Conservation (phyloP, 73 alveolate species). For the Effrenium voratum region DNA sequence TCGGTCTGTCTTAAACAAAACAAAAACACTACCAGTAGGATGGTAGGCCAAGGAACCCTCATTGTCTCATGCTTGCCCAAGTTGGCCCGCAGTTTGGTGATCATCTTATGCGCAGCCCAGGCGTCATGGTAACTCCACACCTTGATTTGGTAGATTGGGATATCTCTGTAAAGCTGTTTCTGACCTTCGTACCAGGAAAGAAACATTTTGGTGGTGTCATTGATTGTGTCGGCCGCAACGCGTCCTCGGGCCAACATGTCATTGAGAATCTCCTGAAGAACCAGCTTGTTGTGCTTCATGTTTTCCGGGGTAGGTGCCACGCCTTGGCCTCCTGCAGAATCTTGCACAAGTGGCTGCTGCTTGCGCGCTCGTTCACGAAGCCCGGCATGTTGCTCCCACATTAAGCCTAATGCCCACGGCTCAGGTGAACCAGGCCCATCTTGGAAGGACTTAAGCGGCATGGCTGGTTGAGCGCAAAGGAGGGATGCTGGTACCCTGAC, state of each 20-base stretch:
- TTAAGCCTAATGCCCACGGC: not conserved
- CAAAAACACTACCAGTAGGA: too few species aligned
- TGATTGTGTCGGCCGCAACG: conserved; percentile 18
- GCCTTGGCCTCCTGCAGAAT: not conserved
- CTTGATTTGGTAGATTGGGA: not conserved
- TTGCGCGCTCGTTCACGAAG: not conserved
- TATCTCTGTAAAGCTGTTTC: not conserved
- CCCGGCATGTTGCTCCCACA: not conserved
- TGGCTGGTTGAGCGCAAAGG: not conserved
- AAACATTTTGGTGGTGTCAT: not conserved
- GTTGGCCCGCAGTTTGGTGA: not conserved
- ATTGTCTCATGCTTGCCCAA: not conserved
- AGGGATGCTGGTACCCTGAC: too few species aligned
- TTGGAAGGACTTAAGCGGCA: not conserved
- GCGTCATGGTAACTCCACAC: not conserved
- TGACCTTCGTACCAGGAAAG: not conserved
- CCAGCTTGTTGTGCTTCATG: not conserved
- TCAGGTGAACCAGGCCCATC: conserved; percentile 10
- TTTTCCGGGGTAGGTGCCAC: not conserved
- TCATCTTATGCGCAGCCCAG: conserved; percentile 8
- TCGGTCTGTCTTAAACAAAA: too few species aligned
- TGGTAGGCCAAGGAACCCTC: not conserved
- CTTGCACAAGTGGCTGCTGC: not conserved
- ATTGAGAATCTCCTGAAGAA: not conserved
- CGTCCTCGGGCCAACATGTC: not conserved